Conservation (phyloP, 2,329 filamentous ascomycete genomes). For the Ophiostoma tasmaniense region DNA sequence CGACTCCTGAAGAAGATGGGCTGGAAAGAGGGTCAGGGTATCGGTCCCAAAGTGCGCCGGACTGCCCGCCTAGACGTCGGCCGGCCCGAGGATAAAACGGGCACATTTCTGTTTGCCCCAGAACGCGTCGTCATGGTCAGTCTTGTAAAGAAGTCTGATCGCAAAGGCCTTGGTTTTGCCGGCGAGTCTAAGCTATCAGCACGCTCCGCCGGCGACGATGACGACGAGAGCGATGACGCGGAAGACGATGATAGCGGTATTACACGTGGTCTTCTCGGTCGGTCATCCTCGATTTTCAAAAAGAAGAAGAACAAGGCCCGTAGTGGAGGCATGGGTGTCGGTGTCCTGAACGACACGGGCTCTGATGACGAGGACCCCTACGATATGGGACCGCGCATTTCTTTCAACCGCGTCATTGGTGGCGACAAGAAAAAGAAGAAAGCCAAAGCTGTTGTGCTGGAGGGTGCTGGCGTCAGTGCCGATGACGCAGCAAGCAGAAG, state of each 20-base stretch:
- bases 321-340: conserved; percentile 64
- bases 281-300: conserved; percentile 12
- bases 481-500: conserved; percentile 34
- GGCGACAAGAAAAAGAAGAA: conserved; percentile 74
- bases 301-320: conserved; percentile 21
- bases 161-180: conserved; percentile 60
- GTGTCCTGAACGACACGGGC: conserved; percentile 82
- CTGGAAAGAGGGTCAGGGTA: conserved; percentile 88
- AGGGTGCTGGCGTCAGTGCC: neutral
- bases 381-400: conserved; percentile 82
- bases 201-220: conserved; percentile 29
- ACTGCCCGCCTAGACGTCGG: conserved; percentile 58
- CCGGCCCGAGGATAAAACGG: conserved; percentile 30
- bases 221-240: conserved; percentile 33
- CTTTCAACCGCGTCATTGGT: conserved; percentile 73
- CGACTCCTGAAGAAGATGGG: conserved; percentile 87
- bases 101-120: conserved; percentile 72
- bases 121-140: conserved; percentile 64
- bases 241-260: conserved; percentile 34
- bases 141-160: conserved; percentile 57
- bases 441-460: conserved; percentile 30
- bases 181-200: conserved; percentile 45
- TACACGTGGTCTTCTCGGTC: neutral
- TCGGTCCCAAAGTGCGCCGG: conserved; percentile 77
- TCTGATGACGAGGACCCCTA: conserved; percentile 95